A percentile compares a stretch with the other conserved stretches of the same genome.
Evolutionary conservation across 2,329 filamentous ascomycete genomes (phyloP).

Genomic region (Fusarium sp.): DNA sequence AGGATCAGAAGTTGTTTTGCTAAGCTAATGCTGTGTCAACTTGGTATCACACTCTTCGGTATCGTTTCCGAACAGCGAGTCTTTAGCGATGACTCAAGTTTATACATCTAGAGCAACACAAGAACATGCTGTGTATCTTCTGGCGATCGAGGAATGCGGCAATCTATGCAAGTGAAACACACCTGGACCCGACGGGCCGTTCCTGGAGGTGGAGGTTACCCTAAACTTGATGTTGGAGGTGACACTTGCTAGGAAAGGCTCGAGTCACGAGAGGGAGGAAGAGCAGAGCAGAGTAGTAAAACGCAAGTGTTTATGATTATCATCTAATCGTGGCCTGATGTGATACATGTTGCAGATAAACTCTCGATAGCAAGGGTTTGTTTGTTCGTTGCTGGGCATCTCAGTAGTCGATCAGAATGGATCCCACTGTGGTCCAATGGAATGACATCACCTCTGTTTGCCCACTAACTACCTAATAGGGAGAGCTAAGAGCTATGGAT

Average conservation of each 20-base stretch:
- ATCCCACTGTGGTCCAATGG: slow-evolving; percentile 1
- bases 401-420: neutral
- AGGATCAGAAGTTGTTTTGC: too few species aligned
- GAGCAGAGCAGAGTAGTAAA: neutral
- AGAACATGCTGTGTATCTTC: neutral
- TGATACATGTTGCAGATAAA: slow-evolving; percentile 6
- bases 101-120: neutral
- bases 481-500: neutral
- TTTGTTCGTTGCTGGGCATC: slow-evolving; percentile 22
- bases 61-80: neutral
- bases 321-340: neutral
- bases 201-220: slow-evolving; percentile 13
- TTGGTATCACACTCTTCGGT: neutral
- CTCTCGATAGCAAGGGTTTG: neutral
- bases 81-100: neutral
- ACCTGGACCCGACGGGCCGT: slow-evolving; percentile 8
- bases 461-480: neutral
- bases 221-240: slow-evolving; percentile 5
- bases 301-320: neutral
- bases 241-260: neutral
- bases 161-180: slow-evolving; percentile 25
- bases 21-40: neutral
- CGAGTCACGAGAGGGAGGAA: neutral
- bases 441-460: slow-evolving; percentile 34
- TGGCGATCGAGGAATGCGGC: slow-evolving; percentile 24